phyloP scores from a whole-genome alignment of 2,329 filamentous ascomycete genomes.

The Lasiodiplodia hormozganensis region DNA sequence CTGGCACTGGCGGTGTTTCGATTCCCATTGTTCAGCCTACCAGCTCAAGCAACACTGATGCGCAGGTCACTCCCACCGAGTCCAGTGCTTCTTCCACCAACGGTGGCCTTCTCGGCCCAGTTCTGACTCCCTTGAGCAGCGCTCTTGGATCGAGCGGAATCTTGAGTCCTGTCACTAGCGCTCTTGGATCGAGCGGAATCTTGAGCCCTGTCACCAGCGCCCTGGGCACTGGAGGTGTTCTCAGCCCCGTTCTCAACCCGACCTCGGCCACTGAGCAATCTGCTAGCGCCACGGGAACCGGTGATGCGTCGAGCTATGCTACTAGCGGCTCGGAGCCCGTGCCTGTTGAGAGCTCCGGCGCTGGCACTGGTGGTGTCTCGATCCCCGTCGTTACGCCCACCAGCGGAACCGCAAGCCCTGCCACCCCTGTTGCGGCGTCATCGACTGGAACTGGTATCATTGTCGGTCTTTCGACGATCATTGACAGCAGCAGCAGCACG shows the following conservation, averaged over 20 bases:
- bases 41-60: neutral
- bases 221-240: constrained; percentile 16
- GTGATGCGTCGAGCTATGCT: constrained; percentile 28
- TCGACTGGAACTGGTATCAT: constrained; percentile 37
- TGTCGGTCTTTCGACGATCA: constrained; percentile 42
- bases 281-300: constrained; percentile 29
- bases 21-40: constrained; percentile 27
- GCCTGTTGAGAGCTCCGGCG: constrained; percentile 30
- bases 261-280: constrained; percentile 5
- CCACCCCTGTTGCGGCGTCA: constrained; percentile 9
- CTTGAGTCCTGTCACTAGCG: constrained; percentile 18
- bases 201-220: constrained; percentile 22
- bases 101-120: constrained; percentile 21
- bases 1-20: constrained; percentile 27
- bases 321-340: constrained; percentile 33
- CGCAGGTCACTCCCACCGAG: constrained; percentile 1
- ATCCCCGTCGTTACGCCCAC: constrained; percentile 26
- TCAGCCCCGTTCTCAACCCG: constrained; percentile 17
- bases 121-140: constrained; percentile 23
- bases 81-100: constrained; percentile 11
- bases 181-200: neutral
- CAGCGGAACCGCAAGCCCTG: neutral
- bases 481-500: constrained; percentile 32
- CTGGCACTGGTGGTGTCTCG: constrained; percentile 25
- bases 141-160: constrained; percentile 16